Conservation (phyloP, 2,329 filamentous ascomycete species). For the Lecanicillium sp. region DNA sequence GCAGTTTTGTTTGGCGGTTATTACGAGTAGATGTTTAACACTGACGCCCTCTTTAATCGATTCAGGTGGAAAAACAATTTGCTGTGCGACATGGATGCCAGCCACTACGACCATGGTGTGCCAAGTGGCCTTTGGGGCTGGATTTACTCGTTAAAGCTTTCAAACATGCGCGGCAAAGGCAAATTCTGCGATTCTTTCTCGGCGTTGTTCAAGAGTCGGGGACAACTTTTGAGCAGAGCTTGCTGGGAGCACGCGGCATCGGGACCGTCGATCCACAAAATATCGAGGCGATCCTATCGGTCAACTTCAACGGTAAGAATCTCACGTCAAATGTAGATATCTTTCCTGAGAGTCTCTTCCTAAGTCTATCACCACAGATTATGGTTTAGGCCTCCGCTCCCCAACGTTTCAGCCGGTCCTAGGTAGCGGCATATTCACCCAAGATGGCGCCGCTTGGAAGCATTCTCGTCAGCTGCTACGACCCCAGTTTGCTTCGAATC, state of each 20-base stretch:
- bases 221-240: background rate
- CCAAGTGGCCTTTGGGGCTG: slow-evolving; percentile 4
- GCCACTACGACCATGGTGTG: slow-evolving; percentile 4
- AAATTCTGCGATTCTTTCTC: slow-evolving; percentile 6
- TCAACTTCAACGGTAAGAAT: background rate
- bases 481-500: slow-evolving; percentile 3
- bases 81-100: slow-evolving; percentile 5
- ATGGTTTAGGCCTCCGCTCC: slow-evolving; percentile 5
- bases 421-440: slow-evolving; percentile 17
- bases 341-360: background rate
- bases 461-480: slow-evolving; percentile 7
- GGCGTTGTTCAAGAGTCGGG: slow-evolving; percentile 1
- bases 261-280: background rate
- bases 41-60: too few species aligned
- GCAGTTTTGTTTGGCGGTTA: too few species aligned
- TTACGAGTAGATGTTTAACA: too few species aligned
- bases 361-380: background rate
- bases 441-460: slow-evolving; percentile 5
- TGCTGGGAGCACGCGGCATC: background rate
- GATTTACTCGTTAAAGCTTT: slow-evolving; percentile 4
- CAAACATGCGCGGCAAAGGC: background rate
- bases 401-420: too few species aligned
- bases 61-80: slow-evolving; percentile 3
- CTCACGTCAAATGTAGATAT: background rate
- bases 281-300: background rate